Base-by-base conservation (phyloP, 257 asterid species). In the Agastache rugosa region DNA sequence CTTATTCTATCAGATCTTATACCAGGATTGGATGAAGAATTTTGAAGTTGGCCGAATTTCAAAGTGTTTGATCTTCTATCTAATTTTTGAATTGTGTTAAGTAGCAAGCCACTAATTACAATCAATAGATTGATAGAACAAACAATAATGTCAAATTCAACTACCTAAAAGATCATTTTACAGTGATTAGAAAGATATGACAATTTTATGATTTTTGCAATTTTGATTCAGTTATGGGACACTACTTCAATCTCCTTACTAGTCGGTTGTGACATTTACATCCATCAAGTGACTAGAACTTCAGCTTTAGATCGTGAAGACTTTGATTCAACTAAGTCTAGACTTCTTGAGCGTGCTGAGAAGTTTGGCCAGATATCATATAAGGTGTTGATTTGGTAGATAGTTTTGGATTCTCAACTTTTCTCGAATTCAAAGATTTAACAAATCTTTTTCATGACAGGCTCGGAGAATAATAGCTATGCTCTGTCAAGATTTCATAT, bases 271-370 rank as follows among this genome's bases (percentile, higher is more conserved):
- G 97, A 92, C 77, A 87, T 94, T 68, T 94, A 92, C 85, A 87
- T 92, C 93, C 88, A 98, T 48, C 87, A 92, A 58, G 97, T 94
- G 68, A 94, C 92, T 54, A 90, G 97, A 85, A 94, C 99, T 41
- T 86, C 98, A 5, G 98, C 98, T 54, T 62, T 94, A 79, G 97
- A 91, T 75, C 87, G 89, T 10, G 98, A 93, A 76, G 97, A 91
- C 82, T 93, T 93, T 74, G 79, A 80, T 79, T 91, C 97, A 58
- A 96, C 98, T 15, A 91, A 90, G 79, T 83, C 92, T 65, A 86
- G 97, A 63, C 97, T 91, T 81, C 85, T 90, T 59, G 97, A 93
- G 78, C 96, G 97, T 25, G 97, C 98, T 70, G 97, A 93, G 89
- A 91, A 87, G 84, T 91, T 93, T 82, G 98, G 97, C 20, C 97